A percentile compares a stretch with the other conserved stretches of the same genome.
These are phyloP conservation scores for Hyphodiscus hymeniophilus DNA, from an alignment of 495 filamentous ascomycete species.

Conservation along the genomic window DNA sequence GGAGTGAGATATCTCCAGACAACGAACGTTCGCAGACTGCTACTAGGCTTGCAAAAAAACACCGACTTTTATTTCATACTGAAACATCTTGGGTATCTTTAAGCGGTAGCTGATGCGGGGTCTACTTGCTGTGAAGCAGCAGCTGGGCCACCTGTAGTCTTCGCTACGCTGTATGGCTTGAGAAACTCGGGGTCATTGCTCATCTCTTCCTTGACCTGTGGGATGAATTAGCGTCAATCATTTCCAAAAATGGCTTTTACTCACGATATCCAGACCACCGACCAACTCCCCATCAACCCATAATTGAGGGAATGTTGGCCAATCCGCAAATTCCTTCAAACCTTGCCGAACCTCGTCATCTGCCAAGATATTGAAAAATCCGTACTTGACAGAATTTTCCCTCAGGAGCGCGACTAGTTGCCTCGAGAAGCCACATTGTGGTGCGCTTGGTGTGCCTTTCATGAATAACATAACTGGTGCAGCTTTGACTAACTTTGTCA, in stretches of 20 bases:
- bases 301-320: constrained; percentile 70
- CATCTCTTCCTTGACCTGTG: constrained; percentile 53
- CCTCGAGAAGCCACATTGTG: constrained; percentile 90
- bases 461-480: constrained; percentile 97
- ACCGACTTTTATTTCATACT: too few species aligned
- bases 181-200: constrained; percentile 67
- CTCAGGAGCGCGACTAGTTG: constrained; percentile 79
- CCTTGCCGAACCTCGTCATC: constrained; percentile 97
- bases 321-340: constrained; percentile 88
- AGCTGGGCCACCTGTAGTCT: constrained; percentile 14
- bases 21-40: too few species aligned
- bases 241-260: constrained; percentile 27
- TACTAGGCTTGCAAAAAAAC: too few species aligned
- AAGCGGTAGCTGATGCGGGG: constrained; percentile 7
- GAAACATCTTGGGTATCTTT: too few species aligned
- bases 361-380: constrained; percentile 97
- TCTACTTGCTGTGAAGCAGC: constrained; percentile 1
- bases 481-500: constrained; percentile 78
- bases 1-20: too few species aligned
- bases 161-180: constrained; percentile 49
- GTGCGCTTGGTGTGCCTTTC: constrained; percentile 82
- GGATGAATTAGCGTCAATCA: not conserved
- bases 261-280: constrained; percentile 77
- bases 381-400: constrained; percentile 86
- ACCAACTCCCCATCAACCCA: constrained; percentile 38